These are phyloP conservation scores for Barnettozyma botsteinii DNA, from an alignment of 805 yeast genomes.

Conservation along the genomic window DNA sequence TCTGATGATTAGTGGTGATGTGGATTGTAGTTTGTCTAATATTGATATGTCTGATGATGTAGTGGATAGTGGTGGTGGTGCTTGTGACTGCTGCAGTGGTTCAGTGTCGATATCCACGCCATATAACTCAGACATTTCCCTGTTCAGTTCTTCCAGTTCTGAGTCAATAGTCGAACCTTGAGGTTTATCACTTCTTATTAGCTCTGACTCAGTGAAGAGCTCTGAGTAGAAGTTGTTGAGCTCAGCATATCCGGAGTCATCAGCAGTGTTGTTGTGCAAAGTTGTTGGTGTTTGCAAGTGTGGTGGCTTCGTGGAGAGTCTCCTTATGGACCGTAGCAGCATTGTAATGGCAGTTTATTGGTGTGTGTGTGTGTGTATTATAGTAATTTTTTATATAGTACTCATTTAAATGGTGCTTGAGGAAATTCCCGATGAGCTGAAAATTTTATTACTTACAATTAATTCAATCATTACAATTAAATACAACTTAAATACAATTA, in stretches of 20 bases:
- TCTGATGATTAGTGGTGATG: constrained; percentile 48
- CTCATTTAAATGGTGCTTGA: no score
- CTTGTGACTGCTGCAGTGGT: background rate
- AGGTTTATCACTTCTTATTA: no score
- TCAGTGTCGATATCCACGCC: constrained; percentile 7
- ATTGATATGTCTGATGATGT: constrained; percentile 13
- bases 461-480: no score
- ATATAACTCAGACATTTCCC: constrained; percentile 28
- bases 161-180: constrained; percentile 5
- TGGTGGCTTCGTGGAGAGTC: background rate
- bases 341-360: no score
- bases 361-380: no score
- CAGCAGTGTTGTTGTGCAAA: background rate
- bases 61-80: background rate
- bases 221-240: constrained; percentile 32
- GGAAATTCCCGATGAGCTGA: background rate
- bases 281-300: background rate
- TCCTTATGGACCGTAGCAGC: background rate
- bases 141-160: constrained; percentile 32
- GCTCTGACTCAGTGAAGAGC: constrained; percentile 26
- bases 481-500: background rate
- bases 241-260: constrained; percentile 25
- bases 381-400: no score
- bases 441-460: no score
- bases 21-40: constrained; percentile 18